These are phyloP conservation scores for Cerioporus squamosus DNA, from an alignment of 1,284 basidiomycete genomes.

Conservation along the genomic window DNA sequence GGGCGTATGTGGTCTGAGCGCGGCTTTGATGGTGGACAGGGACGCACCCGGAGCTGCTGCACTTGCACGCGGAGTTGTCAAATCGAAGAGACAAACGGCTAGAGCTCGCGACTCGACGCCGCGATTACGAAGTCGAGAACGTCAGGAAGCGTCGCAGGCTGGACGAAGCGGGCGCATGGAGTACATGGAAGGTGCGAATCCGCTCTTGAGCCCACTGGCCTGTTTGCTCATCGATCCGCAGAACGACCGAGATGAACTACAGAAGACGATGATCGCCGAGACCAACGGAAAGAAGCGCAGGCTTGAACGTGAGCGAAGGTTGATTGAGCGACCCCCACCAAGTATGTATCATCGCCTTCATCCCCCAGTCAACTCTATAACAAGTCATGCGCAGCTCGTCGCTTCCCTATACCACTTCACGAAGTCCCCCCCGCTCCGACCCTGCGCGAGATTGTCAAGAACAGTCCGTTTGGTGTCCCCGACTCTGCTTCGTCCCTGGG, in stretches of 20 bases:
- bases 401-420: slow-evolving; percentile 37
- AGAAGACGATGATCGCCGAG: slow-evolving; percentile 83
- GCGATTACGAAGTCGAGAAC: slow-evolving; percentile 64
- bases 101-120: slow-evolving; percentile 71
- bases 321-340: slow-evolving; percentile 73
- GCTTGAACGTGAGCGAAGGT: slow-evolving; percentile 81
- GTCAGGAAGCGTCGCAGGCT: slow-evolving; percentile 58
- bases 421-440: slow-evolving; percentile 37
- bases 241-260: slow-evolving; percentile 73
- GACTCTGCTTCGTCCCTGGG: slow-evolving; percentile 16
- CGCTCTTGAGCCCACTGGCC: background rate
- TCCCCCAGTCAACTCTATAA: too few species aligned
- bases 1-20: slow-evolving; percentile 3
- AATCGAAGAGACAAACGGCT: slow-evolving; percentile 75
- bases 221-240: slow-evolving; percentile 30
- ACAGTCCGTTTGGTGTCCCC: slow-evolving; percentile 31
- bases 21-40: too few species aligned
- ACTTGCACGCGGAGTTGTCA: slow-evolving; percentile 76
- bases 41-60: slow-evolving; percentile 81
- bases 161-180: slow-evolving; percentile 73
- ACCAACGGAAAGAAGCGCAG: slow-evolving; percentile 79
- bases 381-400: slow-evolving; percentile 30
- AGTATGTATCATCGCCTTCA: slow-evolving; percentile 39
- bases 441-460: slow-evolving; percentile 41
- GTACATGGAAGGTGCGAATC: slow-evolving; percentile 72